phyloP scores from a whole-genome alignment of 305 asterid species.

The Rubia balearica region DNA sequence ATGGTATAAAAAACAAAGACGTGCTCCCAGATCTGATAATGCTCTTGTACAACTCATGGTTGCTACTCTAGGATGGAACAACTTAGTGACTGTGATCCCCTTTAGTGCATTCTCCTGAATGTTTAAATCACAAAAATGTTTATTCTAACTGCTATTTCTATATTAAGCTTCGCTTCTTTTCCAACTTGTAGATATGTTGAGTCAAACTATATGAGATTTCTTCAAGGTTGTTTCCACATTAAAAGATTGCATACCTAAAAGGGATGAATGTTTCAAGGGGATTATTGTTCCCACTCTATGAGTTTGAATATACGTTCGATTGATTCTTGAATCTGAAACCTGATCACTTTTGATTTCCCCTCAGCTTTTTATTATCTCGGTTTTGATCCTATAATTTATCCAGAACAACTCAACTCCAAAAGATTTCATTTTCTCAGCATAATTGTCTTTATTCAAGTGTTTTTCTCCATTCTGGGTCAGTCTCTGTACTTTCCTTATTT shows the following conservation, averaged over 20 bases:
- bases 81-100: not conserved
- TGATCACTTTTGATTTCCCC: not conserved
- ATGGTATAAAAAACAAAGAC: not conserved
- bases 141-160: not conserved
- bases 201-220: not conserved
- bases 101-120: not conserved
- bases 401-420: too few relatives aligned
- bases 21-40: not conserved
- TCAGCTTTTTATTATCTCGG: too few relatives aligned
- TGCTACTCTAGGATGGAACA: not conserved
- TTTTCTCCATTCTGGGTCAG: too few relatives aligned
- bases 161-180: not conserved
- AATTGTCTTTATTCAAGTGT: too few relatives aligned
- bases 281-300: not conserved
- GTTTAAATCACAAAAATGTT: not conserved
- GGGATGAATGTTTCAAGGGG: not conserved
- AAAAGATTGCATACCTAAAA: not conserved
- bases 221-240: not conserved
- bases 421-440: too few relatives aligned
- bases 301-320: not conserved
- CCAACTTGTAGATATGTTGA: not conserved
- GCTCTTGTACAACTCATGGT: not conserved
- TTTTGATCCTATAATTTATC: too few relatives aligned
- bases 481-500: too few relatives aligned
- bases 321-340: not conserved